Evolutionary conservation across 1,284 basidiomycete genomes (phyloP).

Genomic region (Phellopilus nigrolimitatus): DNA sequence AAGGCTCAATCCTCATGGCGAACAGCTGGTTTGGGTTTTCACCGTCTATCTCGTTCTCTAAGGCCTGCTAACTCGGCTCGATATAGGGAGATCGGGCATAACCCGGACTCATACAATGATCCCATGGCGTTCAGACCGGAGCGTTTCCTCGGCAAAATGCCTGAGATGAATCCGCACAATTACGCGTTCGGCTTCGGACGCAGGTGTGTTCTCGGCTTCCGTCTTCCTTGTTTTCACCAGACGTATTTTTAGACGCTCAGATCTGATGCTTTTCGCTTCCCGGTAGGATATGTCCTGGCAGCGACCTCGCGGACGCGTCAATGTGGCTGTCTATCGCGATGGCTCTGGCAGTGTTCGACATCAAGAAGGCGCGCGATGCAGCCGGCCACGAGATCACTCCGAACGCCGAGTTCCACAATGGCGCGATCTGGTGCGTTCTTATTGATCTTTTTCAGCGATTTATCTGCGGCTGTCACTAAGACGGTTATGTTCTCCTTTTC

Average conservation of each 20-base stretch:
- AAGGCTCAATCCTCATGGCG: slow-evolving; percentile 21
- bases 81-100: slow-evolving; percentile 20
- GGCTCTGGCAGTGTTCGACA: slow-evolving; percentile 20
- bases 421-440: too few species aligned
- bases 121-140: slow-evolving; percentile 23
- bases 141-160: slow-evolving; percentile 19
- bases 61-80: too few species aligned
- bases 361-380: slow-evolving; percentile 15
- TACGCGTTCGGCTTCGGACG: slow-evolving; percentile 21
- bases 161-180: slow-evolving; percentile 17
- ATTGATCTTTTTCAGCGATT: too few species aligned
- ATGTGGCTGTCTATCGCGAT: slow-evolving; percentile 20
- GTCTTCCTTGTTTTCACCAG: too few species aligned
- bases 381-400: slow-evolving; percentile 14
- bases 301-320: slow-evolving; percentile 21
- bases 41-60: too few species aligned
- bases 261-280: too few species aligned
- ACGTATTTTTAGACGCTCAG: too few species aligned
- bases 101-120: slow-evolving; percentile 22
- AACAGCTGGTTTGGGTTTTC: slow-evolving; percentile 22
- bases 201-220: too few species aligned
- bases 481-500: too few species aligned
- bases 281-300: slow-evolving; percentile 22
- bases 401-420: background rate
- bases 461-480: too few species aligned